Percentiles rank a stretch among this genome's conserved stretches.
Conservation (phyloP, 164 flowering plant genomes). For the Paratinospora sagittata region DNA sequence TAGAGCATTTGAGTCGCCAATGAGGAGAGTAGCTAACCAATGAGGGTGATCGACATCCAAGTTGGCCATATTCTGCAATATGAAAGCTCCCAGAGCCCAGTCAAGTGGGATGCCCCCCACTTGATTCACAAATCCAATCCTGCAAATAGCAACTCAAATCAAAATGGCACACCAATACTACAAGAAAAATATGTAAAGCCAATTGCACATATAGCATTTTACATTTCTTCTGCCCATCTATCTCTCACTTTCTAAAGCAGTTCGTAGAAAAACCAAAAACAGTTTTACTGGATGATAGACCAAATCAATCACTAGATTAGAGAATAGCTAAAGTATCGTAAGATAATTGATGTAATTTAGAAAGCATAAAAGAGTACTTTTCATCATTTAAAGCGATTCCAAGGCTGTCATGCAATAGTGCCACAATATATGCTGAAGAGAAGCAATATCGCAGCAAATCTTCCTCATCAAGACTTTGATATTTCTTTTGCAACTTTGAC, state of each 20-base stretch:
- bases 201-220: no score
- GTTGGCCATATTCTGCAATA: slow-evolving; percentile 45
- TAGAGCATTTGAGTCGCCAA: slow-evolving; percentile 36
- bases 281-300: background rate
- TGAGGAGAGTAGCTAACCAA: slow-evolving; percentile 29
- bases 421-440: slow-evolving; percentile 94
- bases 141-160: slow-evolving; percentile 25
- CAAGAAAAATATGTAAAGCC: background rate
- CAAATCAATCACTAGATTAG: background rate
- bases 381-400: slow-evolving; percentile 69
- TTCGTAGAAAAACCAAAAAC: background rate
- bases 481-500: slow-evolving; percentile 46
- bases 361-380: slow-evolving; percentile 39
- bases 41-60: slow-evolving; percentile 18
- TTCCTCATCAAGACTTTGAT: slow-evolving; percentile 46
- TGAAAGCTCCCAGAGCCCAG: slow-evolving; percentile 97
- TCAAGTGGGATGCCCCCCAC: slow-evolving; percentile 71
- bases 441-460: slow-evolving; percentile 76
- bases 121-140: slow-evolving; percentile 66
- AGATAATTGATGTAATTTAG: background rate
- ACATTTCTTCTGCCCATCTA: background rate
- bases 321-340: background rate
- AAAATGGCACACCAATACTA: background rate
- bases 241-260: background rate
- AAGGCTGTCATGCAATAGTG: slow-evolving; percentile 83